Evolutionary conservation across 345 rosid species (phyloP).

Genomic region (Corchorus olitorius): DNA sequence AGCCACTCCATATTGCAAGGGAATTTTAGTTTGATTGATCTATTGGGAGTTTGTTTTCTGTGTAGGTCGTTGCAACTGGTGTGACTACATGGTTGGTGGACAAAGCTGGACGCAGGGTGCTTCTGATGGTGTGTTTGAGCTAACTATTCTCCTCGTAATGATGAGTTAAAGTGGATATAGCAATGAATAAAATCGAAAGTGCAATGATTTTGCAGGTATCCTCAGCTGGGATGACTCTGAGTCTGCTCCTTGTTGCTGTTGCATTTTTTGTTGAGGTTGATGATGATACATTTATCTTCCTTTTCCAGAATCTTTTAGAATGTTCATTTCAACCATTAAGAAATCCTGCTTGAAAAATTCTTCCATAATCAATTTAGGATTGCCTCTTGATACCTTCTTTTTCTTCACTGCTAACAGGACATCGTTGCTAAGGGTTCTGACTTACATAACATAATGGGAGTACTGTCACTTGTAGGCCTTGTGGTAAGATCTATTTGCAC

Average conservation of each 20-base stretch:
- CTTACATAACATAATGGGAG: constrained; percentile 60
- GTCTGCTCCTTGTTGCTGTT: constrained; percentile 65
- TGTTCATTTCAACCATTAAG: neutral
- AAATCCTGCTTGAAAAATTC: neutral
- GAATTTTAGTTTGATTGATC: constrained; percentile 8
- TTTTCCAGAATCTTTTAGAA: neutral
- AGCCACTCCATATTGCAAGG: neutral
- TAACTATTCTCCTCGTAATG: constrained; percentile 12
- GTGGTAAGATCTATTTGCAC: constrained; percentile 54
- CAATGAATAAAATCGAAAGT: constrained; percentile 1
- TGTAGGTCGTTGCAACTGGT: constrained; percentile 82
- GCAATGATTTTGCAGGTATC: constrained; percentile 56
- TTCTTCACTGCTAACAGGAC: constrained; percentile 45
- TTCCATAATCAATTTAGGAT: constrained; percentile 9
- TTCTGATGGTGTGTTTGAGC: constrained; percentile 65
- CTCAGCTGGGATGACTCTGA: constrained; percentile 70
- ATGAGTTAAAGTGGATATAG: neutral
- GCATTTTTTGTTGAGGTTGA: constrained; percentile 74
- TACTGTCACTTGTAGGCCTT: constrained; percentile 81
- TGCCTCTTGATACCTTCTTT: constrained; percentile 21
- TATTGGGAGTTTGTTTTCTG: constrained; percentile 9
- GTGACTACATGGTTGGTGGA: constrained; percentile 86
- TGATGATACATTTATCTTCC: constrained; percentile 17
- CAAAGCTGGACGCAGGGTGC: constrained; percentile 84
- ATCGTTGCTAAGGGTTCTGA: constrained; percentile 52